A percentile compares a stretch with the other conserved stretches of the same genome.
Evolutionary conservation across 805 yeast genomes (phyloP).

Genomic region (Ascoidea rubescens): DNA sequence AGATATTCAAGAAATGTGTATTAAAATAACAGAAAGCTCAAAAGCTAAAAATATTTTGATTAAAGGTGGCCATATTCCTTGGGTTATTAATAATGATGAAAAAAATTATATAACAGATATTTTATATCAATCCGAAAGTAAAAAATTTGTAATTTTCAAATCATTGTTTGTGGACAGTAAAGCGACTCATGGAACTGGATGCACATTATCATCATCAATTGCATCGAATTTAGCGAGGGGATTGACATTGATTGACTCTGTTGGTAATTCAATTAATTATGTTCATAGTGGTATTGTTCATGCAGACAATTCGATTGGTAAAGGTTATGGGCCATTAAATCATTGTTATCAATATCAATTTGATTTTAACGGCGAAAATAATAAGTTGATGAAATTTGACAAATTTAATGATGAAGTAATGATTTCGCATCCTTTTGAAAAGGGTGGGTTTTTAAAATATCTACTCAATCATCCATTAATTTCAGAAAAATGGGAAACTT

Average conservation of each 20-base stretch:
- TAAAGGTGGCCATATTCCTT: constrained; percentile 62
- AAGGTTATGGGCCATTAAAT: constrained; percentile 65
- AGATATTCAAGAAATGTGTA: constrained; percentile 26
- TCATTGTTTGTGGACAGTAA: constrained; percentile 31
- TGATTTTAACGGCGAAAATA: neutral
- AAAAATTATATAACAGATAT: constrained; percentile 34
- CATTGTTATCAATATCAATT: constrained; percentile 26
- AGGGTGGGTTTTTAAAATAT: constrained; percentile 30
- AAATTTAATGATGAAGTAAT: neutral
- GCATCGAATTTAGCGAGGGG: constrained; percentile 62
- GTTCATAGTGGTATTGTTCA: constrained; percentile 50
- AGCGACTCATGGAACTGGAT: constrained; percentile 83
- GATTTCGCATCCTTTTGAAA: constrained; percentile 18
- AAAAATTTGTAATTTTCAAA: constrained; percentile 26
- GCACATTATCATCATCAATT: constrained; percentile 72
- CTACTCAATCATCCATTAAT: constrained; percentile 44
- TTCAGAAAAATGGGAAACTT: constrained; percentile 39
- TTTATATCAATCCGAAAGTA: constrained; percentile 29
- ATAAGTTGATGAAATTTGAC: constrained; percentile 14
- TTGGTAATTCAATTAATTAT: constrained; percentile 44
- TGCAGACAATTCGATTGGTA: constrained; percentile 28
- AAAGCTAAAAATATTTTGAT: constrained; percentile 43
- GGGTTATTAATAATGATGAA: constrained; percentile 11
- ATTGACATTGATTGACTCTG: constrained; percentile 28
- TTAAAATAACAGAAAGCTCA: constrained; percentile 21